phyloP scores from a whole-genome alignment of 306 rosid genomes.

The Chamaecrista fasciculata region DNA sequence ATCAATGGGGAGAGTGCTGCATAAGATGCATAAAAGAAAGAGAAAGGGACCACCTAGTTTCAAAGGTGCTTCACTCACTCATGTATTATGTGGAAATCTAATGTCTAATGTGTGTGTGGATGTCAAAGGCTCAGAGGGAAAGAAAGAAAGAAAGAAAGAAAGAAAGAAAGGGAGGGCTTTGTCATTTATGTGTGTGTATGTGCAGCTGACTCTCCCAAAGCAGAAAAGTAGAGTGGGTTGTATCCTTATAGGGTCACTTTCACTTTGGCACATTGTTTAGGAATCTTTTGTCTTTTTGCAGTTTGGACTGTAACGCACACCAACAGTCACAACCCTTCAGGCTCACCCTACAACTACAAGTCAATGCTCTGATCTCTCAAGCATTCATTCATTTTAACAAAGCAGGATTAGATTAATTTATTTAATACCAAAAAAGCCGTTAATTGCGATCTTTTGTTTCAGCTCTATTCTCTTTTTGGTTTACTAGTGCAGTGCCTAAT shows the following conservation, averaged over 20 bases:
- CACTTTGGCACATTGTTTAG: conserved; percentile 46
- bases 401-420: conserved; percentile 3
- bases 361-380: no score
- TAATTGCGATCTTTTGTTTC: conserved; percentile 35
- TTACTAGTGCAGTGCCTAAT: not conserved
- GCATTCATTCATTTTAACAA: conserved; percentile 13
- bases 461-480: not conserved
- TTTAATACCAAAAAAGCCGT: conserved; percentile 46
- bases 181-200: conserved; percentile 18
- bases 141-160: no score
- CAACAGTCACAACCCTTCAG: no score
- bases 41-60: conserved; percentile 41
- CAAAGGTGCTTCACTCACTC: conserved; percentile 26
- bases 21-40: conserved; percentile 57
- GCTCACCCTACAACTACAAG: conserved; percentile 32
- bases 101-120: no score
- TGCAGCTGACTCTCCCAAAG: conserved; percentile 37
- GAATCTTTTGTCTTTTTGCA: conserved; percentile 53
- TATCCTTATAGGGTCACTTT: no score
- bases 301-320: conserved; percentile 8
- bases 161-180: no score
- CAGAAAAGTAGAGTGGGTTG: no score
- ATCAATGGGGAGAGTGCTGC: conserved; percentile 30
- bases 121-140: conserved; percentile 17
- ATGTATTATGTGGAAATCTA: not conserved